These are phyloP conservation scores for Wickerhamiella lipophila DNA, from an alignment of 805 yeast species.

Conservation along the genomic window DNA sequence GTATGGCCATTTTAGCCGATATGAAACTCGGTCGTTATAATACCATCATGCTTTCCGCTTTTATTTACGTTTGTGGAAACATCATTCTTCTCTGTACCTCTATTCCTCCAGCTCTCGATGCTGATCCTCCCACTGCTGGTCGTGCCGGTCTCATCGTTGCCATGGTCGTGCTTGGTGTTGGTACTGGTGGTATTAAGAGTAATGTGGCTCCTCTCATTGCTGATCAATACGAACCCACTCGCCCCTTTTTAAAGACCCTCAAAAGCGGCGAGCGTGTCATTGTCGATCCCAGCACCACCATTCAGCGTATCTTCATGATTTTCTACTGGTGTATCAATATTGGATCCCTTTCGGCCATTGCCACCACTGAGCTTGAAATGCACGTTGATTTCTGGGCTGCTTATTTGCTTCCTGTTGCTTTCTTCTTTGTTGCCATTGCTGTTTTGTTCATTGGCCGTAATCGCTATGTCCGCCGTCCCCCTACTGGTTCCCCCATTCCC, in stretches of 20 bases:
- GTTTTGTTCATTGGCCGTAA: constrained; percentile 44
- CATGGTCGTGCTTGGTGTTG: constrained; percentile 53
- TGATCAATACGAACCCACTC: constrained; percentile 52
- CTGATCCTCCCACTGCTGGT: constrained; percentile 31
- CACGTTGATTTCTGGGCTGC: constrained; percentile 55
- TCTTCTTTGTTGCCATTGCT: constrained; percentile 47
- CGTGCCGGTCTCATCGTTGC: constrained; percentile 50
- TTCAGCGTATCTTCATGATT: constrained; percentile 61
- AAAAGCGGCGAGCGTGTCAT: constrained; percentile 56
- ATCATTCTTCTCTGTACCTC: constrained; percentile 57
- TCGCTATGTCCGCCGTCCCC: constrained; percentile 45
- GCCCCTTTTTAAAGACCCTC: constrained; percentile 45
- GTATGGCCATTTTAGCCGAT: constrained; percentile 67
- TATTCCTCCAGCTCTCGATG: constrained; percentile 41
- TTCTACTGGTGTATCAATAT: constrained; percentile 67
- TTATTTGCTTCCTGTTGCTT: constrained; percentile 54
- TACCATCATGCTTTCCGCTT: constrained; percentile 50
- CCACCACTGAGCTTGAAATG: constrained; percentile 60
- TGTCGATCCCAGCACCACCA: constrained; percentile 54
- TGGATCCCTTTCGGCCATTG: constrained; percentile 63
- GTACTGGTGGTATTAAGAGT: constrained; percentile 72
- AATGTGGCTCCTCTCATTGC: constrained; percentile 67
- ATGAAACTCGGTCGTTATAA: constrained; percentile 59
- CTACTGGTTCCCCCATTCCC: constrained; percentile 48
- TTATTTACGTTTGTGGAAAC: constrained; percentile 48